Conservation (phyloP, 139 green algal genomes). For the Chlamydomonas incerta region DNA sequence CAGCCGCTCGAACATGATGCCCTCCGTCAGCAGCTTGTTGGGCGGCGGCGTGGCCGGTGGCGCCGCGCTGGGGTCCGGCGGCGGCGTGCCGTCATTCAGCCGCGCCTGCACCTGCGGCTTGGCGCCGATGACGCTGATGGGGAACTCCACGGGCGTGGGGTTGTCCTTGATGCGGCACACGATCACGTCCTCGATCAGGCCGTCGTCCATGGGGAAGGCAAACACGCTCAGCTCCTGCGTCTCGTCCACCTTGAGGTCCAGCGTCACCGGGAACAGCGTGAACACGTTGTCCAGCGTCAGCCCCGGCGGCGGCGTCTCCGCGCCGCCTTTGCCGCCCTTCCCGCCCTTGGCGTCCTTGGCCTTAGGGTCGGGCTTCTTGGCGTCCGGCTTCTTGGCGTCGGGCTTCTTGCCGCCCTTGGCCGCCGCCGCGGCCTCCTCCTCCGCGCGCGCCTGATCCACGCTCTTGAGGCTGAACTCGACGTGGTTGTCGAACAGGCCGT, state of each 20-base stretch:
- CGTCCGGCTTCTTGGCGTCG: conserved; percentile 33
- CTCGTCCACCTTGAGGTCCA: conserved; percentile 75
- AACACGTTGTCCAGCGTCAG: conserved; percentile 55
- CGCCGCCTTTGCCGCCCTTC: neutral
- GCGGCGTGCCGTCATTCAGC: conserved; percentile 54
- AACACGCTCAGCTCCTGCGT: conserved; percentile 73
- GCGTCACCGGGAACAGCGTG: conserved; percentile 49
- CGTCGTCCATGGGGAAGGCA: conserved; percentile 71
- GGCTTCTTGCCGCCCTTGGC: conserved; percentile 11
- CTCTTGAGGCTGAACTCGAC: conserved; percentile 73
- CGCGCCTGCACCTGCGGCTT: conserved; percentile 63
- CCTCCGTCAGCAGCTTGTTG: conserved; percentile 63
- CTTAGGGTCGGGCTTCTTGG: conserved; percentile 30
- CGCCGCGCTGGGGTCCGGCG: neutral
- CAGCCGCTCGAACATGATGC: conserved; percentile 77
- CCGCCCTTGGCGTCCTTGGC: neutral
- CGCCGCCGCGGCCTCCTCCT: conserved; percentile 32
- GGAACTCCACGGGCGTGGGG: conserved; percentile 77
- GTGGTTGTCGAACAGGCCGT: conserved; percentile 76
- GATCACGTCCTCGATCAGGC: conserved; percentile 63
- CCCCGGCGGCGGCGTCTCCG: neutral
- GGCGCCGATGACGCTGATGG: conserved; percentile 69
- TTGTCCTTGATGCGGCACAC: conserved; percentile 78
- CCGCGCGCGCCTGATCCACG: conserved; percentile 15
- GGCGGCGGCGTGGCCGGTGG: neutral